Evolutionary conservation across 768 basidiomycete genomes (phyloP), one percentile per base, ranked within the genome.

Genomic region (Auriculariales sp.): DNA sequence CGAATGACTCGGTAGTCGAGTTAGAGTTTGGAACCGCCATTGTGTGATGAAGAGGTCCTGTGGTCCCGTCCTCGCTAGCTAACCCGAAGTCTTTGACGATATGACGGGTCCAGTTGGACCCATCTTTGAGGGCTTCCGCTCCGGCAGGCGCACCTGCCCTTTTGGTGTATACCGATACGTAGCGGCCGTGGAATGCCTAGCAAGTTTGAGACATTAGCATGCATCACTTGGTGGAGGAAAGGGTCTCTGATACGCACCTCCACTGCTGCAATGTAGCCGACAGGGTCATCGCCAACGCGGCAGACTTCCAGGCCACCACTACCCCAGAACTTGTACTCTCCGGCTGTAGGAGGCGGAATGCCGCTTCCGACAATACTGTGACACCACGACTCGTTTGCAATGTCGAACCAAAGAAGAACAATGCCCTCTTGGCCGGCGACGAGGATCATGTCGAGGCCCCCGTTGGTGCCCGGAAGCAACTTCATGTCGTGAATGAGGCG

Each of bases 21-120:
- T 42, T 48, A 35, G 54, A 48, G 28, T 55, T 34, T 33, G 48
- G 49, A 1, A 34, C 55, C 32, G 49, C 39, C 4, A 49, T 46
- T 29, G 61, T 57, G 31, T 62, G 54, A 46, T 61, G 59, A 15
- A 62, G 52, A 30, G 55, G 53, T 2, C 59, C 60, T 4, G 59
- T 57, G 27, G 59, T 52, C 7, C 5, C 6, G 29, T 49, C 46
- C 11, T 17, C 19, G 49, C 55, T 54, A 31, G 59, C 49, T 2
- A 57, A 47, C 6, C 58, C 60, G 48, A 56, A 60, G 51, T 57
- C 53, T 28, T 59, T 52, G 49, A 62, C n/a, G 19, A 55, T 54
- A 15, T 31, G 17, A 6, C 61, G 58, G 9, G 45, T 55, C 61
- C 61, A 62, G 29, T 33, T n/a, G 28, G 54, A 34, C 12, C 44